Evolutionary conservation across 2,329 filamentous ascomycete species (phyloP).

Genomic region (Fusarium begoniae): DNA sequence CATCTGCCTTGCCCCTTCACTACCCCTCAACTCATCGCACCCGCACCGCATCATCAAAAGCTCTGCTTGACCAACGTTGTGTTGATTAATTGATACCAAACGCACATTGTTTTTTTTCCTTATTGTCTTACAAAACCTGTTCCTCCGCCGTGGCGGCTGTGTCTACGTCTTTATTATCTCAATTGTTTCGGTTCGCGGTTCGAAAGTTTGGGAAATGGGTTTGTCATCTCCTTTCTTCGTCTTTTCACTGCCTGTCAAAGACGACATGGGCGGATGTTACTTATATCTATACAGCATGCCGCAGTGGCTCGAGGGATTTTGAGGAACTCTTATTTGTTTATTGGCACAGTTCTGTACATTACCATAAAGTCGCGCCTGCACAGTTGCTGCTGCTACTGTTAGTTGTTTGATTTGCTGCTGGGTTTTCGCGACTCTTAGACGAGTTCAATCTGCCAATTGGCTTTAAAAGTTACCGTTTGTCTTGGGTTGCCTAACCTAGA

Average conservation of each 20-base stretch:
- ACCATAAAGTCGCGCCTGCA: conserved; percentile 56
- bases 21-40: conserved; percentile 4
- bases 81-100: conserved; percentile 53
- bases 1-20: conserved; percentile 27
- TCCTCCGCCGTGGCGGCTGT: conserved; percentile 37
- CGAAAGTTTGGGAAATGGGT: conserved; percentile 39
- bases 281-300: conserved; percentile 44
- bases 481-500: conserved; percentile 33
- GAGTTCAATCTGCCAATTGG: conserved; percentile 49
- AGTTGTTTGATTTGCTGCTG: conserved; percentile 48
- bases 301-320: conserved; percentile 50
- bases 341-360: conserved; percentile 64
- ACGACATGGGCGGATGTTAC: conserved; percentile 42
- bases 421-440: conserved; percentile 48
- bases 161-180: conserved; percentile 35
- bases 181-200: conserved; percentile 24
- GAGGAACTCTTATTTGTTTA: conserved; percentile 47
- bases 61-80: conserved; percentile 43
- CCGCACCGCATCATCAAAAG: conserved; percentile 30
- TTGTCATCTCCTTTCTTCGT: conserved; percentile 41
- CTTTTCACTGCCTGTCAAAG: conserved; percentile 32
- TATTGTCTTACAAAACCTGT: conserved; percentile 35
- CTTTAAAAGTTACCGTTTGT: conserved; percentile 46
- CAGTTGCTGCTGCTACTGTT: conserved; percentile 53
- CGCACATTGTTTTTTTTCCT: conserved; percentile 32